Evolutionary conservation across 495 filamentous ascomycete genomes (phyloP), one percentile per base, ranked within the genome.

Genomic region (Aspergillus steynii): DNA sequence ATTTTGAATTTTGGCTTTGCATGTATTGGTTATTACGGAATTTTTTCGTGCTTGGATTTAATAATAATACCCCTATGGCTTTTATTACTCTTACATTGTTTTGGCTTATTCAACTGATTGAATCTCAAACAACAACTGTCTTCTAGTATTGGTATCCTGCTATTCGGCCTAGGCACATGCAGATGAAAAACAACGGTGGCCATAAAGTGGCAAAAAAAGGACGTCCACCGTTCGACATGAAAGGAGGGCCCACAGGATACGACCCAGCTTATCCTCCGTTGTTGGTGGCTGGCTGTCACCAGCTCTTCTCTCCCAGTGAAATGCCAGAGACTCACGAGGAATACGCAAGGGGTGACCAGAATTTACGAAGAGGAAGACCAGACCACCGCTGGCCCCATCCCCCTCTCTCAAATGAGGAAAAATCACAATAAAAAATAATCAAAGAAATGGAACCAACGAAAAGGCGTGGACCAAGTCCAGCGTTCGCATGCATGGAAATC

Each of bases 1-100:
- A 54, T 56, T 54, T n/a, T 59, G 52, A 49, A 29, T 26, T 28
- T 53, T 56, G 59, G 27, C 37, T 50, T 59, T 62, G 29, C 51
- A 51, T 61, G 57, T 63, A 63, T 53, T 58, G 56, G 57, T 63
- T 52, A 34, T 62, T 46, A 52, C 51, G 34, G 63, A 31, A 25
- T 31, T 3, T 50, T 2, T 50, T 29, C 47, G 56, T 56, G 59
- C 63, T 61, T 66, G 67, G 61, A 67, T 54, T 58, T 65, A 53
- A 53, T 65, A 68, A 62, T 66, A 69, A 69, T 69, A 69, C 67
- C 67, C 67, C 61, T 56, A 60, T 61, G 54, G 15, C 64, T 59
- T 61, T 61, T 50, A 1, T 56, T 59, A 53, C 56, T 61, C 29
- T 5, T 52, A 52, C 29, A 49, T 26, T 14, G n/a, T 14, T 42